These are phyloP conservation scores for Cryptococcus floricola DNA, from an alignment of 1,284 basidiomycete genomes.

Conservation along the genomic window DNA sequence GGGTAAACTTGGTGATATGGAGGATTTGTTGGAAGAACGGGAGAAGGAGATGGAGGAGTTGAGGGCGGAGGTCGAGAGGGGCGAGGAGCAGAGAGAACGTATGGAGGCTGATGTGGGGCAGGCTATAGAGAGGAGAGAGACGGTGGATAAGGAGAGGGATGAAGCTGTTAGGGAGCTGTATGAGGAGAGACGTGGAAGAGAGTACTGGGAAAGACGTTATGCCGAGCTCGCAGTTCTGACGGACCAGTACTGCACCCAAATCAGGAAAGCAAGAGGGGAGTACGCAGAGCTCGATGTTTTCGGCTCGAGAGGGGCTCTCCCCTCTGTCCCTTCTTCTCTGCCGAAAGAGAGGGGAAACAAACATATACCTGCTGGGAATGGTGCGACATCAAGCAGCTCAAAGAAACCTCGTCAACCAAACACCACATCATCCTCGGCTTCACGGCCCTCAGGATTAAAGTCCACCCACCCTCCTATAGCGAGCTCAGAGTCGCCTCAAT, in stretches of 20 bases:
- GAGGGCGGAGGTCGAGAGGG: not conserved
- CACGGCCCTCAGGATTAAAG: not conserved
- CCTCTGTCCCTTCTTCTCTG: not conserved
- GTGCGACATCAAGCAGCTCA: too few relatives aligned
- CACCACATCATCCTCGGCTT: too few relatives aligned
- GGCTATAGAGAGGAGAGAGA: conserved; percentile 3
- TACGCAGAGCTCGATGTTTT: not conserved
- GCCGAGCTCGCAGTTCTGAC: too few relatives aligned
- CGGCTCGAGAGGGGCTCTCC: not conserved
- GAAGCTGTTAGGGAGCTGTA: conserved; percentile 7
- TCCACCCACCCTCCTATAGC: not conserved
- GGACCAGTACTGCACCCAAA: conserved; percentile 5
- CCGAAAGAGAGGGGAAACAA: too few relatives aligned
- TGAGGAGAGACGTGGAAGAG: not conserved
- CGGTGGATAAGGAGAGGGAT: not conserved
- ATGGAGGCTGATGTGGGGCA: conserved; percentile 2
- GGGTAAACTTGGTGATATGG: conserved; percentile 25
- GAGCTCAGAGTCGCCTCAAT: not conserved
- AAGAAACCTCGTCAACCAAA: too few relatives aligned
- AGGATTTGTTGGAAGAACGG: conserved; percentile 28
- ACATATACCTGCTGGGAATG: too few relatives aligned
- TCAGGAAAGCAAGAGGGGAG: conserved; percentile 5
- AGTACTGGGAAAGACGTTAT: conserved; percentile 5
- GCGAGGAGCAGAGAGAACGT: not conserved
- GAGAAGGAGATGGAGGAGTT: conserved; percentile 4